Base-by-base conservation (phyloP, 2,329 filamentous ascomycete species). In the Waltergamsia citrina region DNA sequence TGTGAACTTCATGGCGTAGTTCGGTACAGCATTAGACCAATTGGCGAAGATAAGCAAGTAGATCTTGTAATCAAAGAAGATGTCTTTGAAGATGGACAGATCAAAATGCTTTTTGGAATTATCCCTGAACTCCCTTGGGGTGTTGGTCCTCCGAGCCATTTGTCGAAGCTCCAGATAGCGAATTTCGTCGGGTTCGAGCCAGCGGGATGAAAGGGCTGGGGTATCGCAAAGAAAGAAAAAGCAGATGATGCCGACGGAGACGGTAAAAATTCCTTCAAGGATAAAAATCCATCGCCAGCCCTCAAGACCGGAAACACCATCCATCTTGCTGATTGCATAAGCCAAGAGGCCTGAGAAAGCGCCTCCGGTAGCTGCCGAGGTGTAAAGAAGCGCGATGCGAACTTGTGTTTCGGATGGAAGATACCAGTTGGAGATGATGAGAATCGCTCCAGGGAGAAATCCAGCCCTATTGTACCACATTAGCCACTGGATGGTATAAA, bases 221-320 rank as follows among this genome's bases (percentile, higher is more conserved):
- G 52, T 57, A 45, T 67, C 60, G 15, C 56, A 65, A 15, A 67
- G 60, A 4, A 74, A 53, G 43, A 69, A 59, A 46, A 62, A 62
- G 48, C 62, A 65, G 22, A 46, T 38, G 33, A 55, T 29, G 3
- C 51, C 56, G 7, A 63, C 43, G n/a, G 47, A 20, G 1, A 65
- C 51, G 5, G 64, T 64, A 2, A 56, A 37, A 2, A 65, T 40
- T 2, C 69, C 69, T 42, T 74, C 69, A 4, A 73, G 50, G 29
- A 74, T 65, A 38, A 74, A 74, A 19, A 70, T 69, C 43, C 67
- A 72, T 35, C 62, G 57, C 65, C 64, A 69, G 12, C 65, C 63
- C 5, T 50, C 49, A 1, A 62, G 45, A 0, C 61, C 60, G 2
- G 59, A 55, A 2, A 57, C 40, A 1, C 66, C 67, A 23, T 67